Evolutionary conservation across 2,329 filamentous ascomycete species (phyloP).

Genomic region (Tolypocladium ovalisporum): DNA sequence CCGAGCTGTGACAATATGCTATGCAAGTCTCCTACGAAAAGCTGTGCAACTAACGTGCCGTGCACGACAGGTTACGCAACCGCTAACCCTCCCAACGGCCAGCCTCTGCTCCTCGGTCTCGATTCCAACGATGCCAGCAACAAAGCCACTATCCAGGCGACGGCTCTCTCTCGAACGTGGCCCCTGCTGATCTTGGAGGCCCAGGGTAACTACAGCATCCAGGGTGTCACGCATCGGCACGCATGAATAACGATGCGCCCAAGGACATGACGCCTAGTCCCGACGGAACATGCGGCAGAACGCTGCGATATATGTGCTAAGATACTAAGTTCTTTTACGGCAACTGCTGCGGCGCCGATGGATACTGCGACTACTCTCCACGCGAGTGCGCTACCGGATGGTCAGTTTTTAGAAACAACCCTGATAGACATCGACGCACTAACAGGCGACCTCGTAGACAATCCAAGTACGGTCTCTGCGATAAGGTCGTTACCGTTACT

Average conservation of each 20-base stretch:
- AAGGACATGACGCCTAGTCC: neutral
- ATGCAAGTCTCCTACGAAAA: no score
- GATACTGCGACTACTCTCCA: neutral
- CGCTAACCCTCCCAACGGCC: neutral
- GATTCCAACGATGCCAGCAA: neutral
- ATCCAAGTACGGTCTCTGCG: neutral
- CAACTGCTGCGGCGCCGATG: neutral
- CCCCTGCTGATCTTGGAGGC: neutral
- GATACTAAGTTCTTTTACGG: neutral
- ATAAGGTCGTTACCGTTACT: neutral
- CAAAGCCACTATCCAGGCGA: neutral
- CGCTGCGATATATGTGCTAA: neutral
- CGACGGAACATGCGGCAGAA: neutral
- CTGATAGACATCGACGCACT: neutral
- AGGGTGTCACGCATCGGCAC: neutral
- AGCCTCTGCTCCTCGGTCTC: neutral
- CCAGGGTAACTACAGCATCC: neutral
- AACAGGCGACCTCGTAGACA: neutral
- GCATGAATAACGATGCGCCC: neutral
- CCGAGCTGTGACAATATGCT: no score
- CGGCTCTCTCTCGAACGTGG: neutral
- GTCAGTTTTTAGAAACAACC: neutral
- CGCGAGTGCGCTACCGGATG: neutral
- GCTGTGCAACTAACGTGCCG: no score
- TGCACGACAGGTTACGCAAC: neutral